Base-by-base conservation (phyloP, 1,284 basidiomycete genomes). In the Malassezia psittaci region DNA sequence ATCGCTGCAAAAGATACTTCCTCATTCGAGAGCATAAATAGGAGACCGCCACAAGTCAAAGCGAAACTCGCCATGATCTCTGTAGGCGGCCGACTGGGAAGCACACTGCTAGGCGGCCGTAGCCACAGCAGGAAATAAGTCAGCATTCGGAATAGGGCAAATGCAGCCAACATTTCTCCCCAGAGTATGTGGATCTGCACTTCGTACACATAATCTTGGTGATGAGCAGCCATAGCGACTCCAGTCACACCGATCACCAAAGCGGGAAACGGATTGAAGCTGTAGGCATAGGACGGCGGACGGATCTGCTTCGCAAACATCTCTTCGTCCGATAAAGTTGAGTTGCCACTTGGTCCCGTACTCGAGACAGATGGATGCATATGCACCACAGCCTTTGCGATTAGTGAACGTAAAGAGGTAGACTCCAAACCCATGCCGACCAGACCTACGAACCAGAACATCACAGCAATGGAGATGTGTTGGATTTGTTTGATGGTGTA, bases 41-140 rank as follows among this genome's bases (percentile, higher is more conserved):
- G 81, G 53, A 96, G 77, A 3, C 93, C 91, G 44, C 93, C 91
- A 5, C 84, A 84, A 13, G 89, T 82, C 49, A 91, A 80, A 77
- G 87, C 87, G 77, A 96, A 89, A 48, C 86, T 82, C 5, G 85
- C 88, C 43, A 96, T 76, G 1, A 87, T 86, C 78, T 96, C 91
- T 0, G 90, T 94, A 0, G 91, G 91, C 0, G 91, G 91, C 6
- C 90, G 83, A n/a, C 86, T 87, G 2, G 93, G 91, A 10, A 90
- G 79, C 18, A 85, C 80, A 21, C 65, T 62, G 0, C 63, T 60
- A 6, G 79, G 78, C 11, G 79, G 79, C 33, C 82, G 81, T 47
- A 94, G 79, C 86, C 86, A 96, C 44, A 94, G 80, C 81, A 94
- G 90, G 77, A 90, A 88, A 77, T 96, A 96, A 3, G 91, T 96